These are phyloP conservation scores for Leccinum boreale DNA, from an alignment of 768 basidiomycete species.

Conservation along the genomic window DNA sequence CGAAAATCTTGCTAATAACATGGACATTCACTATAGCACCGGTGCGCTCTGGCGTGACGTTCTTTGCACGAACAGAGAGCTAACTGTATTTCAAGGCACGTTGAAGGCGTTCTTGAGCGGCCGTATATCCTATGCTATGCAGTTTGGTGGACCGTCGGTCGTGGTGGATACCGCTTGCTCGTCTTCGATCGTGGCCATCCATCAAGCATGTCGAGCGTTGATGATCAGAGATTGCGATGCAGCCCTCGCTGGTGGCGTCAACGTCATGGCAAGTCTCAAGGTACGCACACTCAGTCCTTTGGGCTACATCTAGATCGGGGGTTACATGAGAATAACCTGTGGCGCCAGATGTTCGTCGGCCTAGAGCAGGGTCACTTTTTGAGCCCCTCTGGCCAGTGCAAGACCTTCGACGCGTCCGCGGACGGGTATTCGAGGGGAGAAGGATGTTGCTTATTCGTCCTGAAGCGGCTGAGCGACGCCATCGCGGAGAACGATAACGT, in stretches of 20 bases:
- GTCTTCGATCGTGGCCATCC: slow-evolving; percentile 62
- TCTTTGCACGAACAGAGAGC: background rate
- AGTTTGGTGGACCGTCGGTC: slow-evolving; percentile 65
- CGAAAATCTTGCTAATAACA: slow-evolving; percentile 57
- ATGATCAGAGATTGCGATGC: slow-evolving; percentile 61
- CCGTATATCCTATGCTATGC: slow-evolving; percentile 66
- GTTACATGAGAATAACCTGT: slow-evolving; percentile 3
- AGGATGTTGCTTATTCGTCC: slow-evolving; percentile 66
- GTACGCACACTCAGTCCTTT: slow-evolving; percentile 40
- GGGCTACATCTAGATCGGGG: background rate
- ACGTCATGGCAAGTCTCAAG: slow-evolving; percentile 66
- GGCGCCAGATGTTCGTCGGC: slow-evolving; percentile 60
- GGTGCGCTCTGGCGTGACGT: slow-evolving; percentile 36
- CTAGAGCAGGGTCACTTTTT: slow-evolving; percentile 69
- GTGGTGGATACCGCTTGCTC: slow-evolving; percentile 77
- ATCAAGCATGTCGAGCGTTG: slow-evolving; percentile 67
- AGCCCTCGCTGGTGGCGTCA: slow-evolving; percentile 74
- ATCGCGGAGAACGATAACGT: slow-evolving; percentile 64
- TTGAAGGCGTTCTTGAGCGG: slow-evolving; percentile 66
- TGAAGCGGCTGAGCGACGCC: slow-evolving; percentile 70
- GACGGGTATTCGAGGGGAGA: slow-evolving; percentile 73
- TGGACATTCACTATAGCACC: slow-evolving; percentile 71
- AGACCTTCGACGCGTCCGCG: slow-evolving; percentile 65
- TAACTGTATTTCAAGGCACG: slow-evolving; percentile 43
- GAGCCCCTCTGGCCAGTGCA: slow-evolving; percentile 64